phyloP scores from a whole-genome alignment of 2,329 filamentous ascomycete genomes.

The Colletotrichum tropicicola region DNA sequence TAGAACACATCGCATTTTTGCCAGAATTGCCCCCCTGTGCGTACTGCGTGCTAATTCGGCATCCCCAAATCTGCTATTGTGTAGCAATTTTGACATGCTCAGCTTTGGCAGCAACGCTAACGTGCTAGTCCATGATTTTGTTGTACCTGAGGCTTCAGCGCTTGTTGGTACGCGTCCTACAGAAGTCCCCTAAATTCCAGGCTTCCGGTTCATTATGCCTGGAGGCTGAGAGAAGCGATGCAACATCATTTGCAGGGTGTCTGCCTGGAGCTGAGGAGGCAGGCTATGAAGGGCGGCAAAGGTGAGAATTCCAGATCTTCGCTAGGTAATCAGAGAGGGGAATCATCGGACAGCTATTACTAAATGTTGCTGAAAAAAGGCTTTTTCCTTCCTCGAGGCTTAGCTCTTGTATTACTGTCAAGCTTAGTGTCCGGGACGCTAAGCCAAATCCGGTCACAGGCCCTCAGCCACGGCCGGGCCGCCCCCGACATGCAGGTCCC shows the following conservation, averaged over 20 bases:
- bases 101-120: no score
- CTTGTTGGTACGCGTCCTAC: no score
- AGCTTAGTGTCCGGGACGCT: background rate
- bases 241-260: background rate
- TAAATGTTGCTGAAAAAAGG: background rate
- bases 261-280: background rate
- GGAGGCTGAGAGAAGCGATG: background rate
- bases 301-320: background rate
- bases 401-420: background rate
- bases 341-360: background rate
- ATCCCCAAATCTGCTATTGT: no score
- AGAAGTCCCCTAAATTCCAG: no score
- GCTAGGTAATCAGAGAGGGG: background rate
- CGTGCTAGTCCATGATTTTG: no score
- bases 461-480: background rate
- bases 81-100: no score
- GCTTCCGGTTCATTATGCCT: background rate
- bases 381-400: background rate
- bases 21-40: no score
- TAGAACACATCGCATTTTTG: no score
- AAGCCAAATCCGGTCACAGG: background rate
- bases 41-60: no score
- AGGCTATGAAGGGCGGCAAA: background rate
- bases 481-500: background rate
- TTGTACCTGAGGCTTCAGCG: no score